These are phyloP conservation scores for Edhazardia aedis DNA, from an alignment of 371 early-diverging fungal species.

Conservation along the genomic window DNA sequence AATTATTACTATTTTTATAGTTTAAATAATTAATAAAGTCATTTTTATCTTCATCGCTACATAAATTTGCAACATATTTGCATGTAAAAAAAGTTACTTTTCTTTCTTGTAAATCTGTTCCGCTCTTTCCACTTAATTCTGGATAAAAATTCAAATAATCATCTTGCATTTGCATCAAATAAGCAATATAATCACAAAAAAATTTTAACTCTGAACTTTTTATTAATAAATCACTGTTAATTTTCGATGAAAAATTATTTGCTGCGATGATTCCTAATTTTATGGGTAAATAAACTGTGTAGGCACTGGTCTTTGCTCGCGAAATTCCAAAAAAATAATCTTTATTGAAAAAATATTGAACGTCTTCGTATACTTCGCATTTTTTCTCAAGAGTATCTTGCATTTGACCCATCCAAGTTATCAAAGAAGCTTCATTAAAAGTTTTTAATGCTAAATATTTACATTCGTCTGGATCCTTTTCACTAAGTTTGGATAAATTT, in stretches of 20 bases:
- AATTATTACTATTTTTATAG: neutral
- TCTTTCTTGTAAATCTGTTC: constrained; percentile 15
- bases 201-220: neutral
- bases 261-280: neutral
- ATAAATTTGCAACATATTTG: neutral
- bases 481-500: too few species aligned
- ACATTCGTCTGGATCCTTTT: too few species aligned
- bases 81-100: constrained; percentile 14
- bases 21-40: neutral
- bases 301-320: neutral
- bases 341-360: neutral
- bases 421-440: neutral
- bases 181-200: neutral
- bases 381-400: neutral
- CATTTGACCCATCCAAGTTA: neutral
- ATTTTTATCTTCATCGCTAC: neutral
- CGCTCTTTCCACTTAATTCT: constrained; percentile 4
- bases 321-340: neutral
- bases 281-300: neutral
- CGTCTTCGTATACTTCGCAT: neutral
- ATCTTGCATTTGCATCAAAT: constrained; percentile 15
- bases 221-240: neutral
- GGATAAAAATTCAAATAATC: constrained; percentile 25
- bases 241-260: too few species aligned
- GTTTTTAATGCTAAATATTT: neutral